Percentiles rank a stretch among this genome's conserved stretches.
phyloP scores from a whole-genome alignment of 2,329 filamentous ascomycete genomes.

The Paecilomyces fulvus region DNA sequence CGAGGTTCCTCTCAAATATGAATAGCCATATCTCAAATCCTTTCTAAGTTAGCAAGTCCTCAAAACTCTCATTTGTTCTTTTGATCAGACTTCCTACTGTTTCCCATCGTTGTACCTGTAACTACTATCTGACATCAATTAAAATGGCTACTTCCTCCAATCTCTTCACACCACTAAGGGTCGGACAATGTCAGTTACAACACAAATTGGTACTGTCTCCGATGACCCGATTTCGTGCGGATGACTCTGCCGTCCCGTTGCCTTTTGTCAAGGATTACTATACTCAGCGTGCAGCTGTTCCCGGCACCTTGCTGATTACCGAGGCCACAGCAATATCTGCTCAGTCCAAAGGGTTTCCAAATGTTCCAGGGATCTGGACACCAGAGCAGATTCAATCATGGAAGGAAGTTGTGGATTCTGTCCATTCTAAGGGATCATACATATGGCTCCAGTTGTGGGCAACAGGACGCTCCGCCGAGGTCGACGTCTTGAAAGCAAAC shows the following conservation, averaged over 20 bases:
- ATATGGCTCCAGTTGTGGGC: conserved; percentile 55
- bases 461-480: conserved; percentile 46
- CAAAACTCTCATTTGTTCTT: too few relatives aligned
- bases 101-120: too few relatives aligned
- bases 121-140: too few relatives aligned
- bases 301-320: conserved; percentile 48
- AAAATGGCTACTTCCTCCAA: too few relatives aligned
- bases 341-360: conserved; percentile 37
- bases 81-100: too few relatives aligned
- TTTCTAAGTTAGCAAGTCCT: too few relatives aligned
- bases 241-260: conserved; percentile 37
- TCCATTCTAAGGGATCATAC: conserved; percentile 51
- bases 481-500: conserved; percentile 24
- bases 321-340: conserved; percentile 46
- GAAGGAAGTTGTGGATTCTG: conserved; percentile 50
- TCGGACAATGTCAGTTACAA: conserved; percentile 30
- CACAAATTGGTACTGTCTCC: conserved; percentile 46
- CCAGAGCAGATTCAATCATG: conserved; percentile 47
- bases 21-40: too few relatives aligned
- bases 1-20: too few relatives aligned
- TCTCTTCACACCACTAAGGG: conserved; percentile 19
- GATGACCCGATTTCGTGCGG: conserved; percentile 43
- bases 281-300: conserved; percentile 39
- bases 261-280: conserved; percentile 42
- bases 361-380: conserved; percentile 49